Conservation (phyloP, 129 eudicot genomes). For the sunflower (Helianthus annuus) region HanXRQr2.0-SUNRISE NC_035441.2:163286283-163286782, state of each 20-base stretch:
- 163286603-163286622: constrained; percentile 96
- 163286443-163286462: background rate
- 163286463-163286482: background rate
- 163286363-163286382: background rate
- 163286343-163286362: background rate
- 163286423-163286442: constrained; percentile 14
- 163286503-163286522: constrained; percentile 1
- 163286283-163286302: background rate
- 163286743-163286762: constrained; percentile 6
- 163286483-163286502: constrained; percentile 11
- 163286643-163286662: background rate
- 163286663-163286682: constrained; percentile 17
- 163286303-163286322: background rate
- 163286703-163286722: background rate
- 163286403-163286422: background rate
- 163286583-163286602: constrained; percentile 78
- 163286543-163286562: constrained; percentile 89
- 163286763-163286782: constrained; percentile 84
- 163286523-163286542: constrained; percentile 37
- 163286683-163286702: background rate
- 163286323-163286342: background rate
- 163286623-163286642: constrained; percentile 92
- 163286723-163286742: background rate
- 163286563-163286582: constrained; percentile 86
- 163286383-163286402: background rate